Base-by-base conservation (phyloP, 441 rosid species). In the Eruca vesicaria region DNA sequence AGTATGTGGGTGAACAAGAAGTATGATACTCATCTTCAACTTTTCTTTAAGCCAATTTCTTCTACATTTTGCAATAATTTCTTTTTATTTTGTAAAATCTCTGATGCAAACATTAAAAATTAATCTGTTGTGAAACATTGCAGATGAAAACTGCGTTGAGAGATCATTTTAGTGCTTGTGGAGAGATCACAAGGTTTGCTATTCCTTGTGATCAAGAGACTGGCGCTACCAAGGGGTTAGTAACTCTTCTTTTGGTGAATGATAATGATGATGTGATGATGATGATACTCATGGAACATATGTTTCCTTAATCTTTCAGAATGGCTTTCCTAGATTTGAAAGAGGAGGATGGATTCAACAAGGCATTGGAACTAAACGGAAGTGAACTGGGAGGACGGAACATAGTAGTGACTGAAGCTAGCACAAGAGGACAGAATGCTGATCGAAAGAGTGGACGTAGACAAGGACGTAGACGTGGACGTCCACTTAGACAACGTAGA, bases 211-310 rank as follows among this genome's bases (percentile, higher is more conserved):
- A 92, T 72, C 68, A 71, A 41, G 94, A 87, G 12, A 88, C 81
- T 69, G 96, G 97, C 28, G 78, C 65, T 26, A 19, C 74, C 14
- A 89, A 79, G 56, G 97, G 99, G 97, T 94, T n/a, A n/a, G n/a
- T 81, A 45, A 72, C 55, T 45, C 38, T 36, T 64, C 52, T 35
- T 12, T 38, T 45, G n/a, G 2, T 63, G 20, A 29, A 58, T 52
- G 35, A 19, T 20, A 31, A 62, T 57, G 12, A 11, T 15, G 21
- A 66, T 16, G 69, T n/a, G n/a, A n/a, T n/a, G 35, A 14, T 38
- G 31, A 7, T 28, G 33, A 26, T n/a, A 15, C 23, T 62, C n/a
- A 68, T 18, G 26, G 41, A 68, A 75, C 10, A 38, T 4, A 14
- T 12, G 12, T 60, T 50, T 36, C 28, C 8, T 66, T 58, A 4